phyloP scores from a whole-genome alignment of 176 grass and related monocot species.

The Hordeum marinum region DNA sequence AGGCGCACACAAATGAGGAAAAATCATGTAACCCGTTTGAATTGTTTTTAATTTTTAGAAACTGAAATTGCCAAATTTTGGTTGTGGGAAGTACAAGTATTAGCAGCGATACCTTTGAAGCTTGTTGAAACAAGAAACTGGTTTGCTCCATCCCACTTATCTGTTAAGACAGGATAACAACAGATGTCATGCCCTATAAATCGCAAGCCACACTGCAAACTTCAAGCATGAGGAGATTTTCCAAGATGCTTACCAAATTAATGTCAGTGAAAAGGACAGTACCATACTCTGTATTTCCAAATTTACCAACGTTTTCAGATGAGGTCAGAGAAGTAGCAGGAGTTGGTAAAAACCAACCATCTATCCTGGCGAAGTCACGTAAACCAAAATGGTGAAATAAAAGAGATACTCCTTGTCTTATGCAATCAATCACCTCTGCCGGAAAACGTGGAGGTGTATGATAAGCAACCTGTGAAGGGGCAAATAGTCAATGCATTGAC shows the following conservation, averaged over 20 bases:
- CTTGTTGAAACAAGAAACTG: conserved; percentile 97
- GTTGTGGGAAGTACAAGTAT: not conserved
- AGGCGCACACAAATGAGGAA: conserved; percentile 1
- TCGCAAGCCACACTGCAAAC: not conserved
- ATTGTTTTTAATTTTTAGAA: not conserved
- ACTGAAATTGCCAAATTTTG: not conserved
- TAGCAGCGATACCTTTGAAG: conserved; percentile 60
- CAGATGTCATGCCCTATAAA: conserved; percentile 16
- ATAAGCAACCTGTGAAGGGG: conserved; percentile 68
- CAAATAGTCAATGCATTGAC: conserved; percentile 2
- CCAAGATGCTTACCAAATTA: conserved; percentile 63
- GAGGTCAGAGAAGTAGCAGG: conserved; percentile 28
- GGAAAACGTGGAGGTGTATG: conserved; percentile 91
- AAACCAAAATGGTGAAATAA: conserved; percentile 64
- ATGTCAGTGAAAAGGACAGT: conserved; percentile 87
- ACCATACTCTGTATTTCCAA: conserved; percentile 68
- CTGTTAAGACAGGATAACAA: conserved; percentile 42
- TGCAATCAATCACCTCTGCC: conserved; percentile 66
- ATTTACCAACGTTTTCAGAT: conserved; percentile 36
- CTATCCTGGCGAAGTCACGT: conserved; percentile 85
- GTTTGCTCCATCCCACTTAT: conserved; percentile 99
- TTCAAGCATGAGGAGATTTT: conserved; percentile 13
- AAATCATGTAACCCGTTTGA: not conserved
- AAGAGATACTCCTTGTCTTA: conserved; percentile 74
- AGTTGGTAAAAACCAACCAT: conserved; percentile 91